These are phyloP conservation scores for Macaranga tanarius DNA, from an alignment of 441 rosid genomes.

Conservation along the genomic window DNA sequence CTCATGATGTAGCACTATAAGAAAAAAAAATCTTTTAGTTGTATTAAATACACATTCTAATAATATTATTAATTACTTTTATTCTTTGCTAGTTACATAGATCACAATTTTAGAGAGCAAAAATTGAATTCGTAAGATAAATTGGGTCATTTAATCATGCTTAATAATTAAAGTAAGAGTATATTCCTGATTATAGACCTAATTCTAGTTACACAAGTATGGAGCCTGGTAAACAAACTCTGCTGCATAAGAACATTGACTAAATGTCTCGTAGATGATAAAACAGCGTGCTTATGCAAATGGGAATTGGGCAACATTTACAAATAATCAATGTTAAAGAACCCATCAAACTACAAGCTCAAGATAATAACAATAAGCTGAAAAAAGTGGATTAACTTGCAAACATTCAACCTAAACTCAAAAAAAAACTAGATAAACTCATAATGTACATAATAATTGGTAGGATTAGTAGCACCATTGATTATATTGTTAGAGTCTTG, in stretches of 20 bases:
- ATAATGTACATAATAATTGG: no score
- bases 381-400: no score
- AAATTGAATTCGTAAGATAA: not conserved
- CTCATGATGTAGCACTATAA: slow-evolving; percentile 77
- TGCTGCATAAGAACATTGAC: not conserved
- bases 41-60: not conserved
- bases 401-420: no score
- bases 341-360: not conserved
- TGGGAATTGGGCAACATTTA: not conserved
- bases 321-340: not conserved
- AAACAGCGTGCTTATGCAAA: not conserved
- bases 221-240: not conserved
- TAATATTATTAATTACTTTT: not conserved
- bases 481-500: no score
- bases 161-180: no score
- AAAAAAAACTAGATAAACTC: no score
- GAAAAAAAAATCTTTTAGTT: not conserved
- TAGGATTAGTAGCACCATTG: no score
- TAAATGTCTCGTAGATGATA: not conserved
- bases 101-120: not conserved
- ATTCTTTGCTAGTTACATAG: no score
- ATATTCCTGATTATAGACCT: no score
- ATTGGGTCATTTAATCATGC: not conserved
- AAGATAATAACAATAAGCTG: not conserved
- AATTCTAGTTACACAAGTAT: no score